Evolutionary conservation across 179 eudicot species (phyloP).

Genomic region (Heliamphora pulchella): DNA sequence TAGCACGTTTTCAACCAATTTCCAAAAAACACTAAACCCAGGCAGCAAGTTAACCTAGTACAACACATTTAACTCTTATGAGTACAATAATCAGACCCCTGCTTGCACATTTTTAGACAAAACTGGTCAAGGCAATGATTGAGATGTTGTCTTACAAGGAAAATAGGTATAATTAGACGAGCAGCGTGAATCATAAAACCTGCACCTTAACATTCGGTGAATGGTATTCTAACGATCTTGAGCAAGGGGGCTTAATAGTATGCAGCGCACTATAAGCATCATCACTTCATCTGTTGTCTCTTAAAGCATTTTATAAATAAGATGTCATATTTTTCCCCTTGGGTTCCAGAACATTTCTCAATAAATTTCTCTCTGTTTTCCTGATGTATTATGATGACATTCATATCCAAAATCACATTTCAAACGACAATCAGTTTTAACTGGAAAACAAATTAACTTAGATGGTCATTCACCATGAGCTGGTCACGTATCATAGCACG

Average conservation of each 20-base stretch:
- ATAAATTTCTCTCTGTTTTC: background rate
- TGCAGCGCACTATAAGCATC: background rate
- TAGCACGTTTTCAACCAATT: background rate
- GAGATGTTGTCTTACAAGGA: background rate
- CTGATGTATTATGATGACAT: background rate
- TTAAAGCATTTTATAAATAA: background rate
- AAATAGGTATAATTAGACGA: no score
- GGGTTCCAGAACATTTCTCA: background rate
- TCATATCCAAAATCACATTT: background rate
- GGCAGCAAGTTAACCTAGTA: background rate
- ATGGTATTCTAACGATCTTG: background rate
- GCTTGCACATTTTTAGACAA: background rate
- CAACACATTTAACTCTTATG: background rate
- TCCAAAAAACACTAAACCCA: background rate
- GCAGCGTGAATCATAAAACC: no score
- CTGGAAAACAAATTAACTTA: background rate
- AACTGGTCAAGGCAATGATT: background rate
- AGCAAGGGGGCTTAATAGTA: background rate
- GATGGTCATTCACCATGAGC: background rate
- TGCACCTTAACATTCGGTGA: background rate
- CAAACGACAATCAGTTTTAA: background rate
- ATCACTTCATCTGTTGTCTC: background rate
- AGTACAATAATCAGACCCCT: background rate
- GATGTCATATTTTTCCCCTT: background rate
- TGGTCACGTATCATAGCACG: no score